Conservation (phyloP, 768 basidiomycete species). For the Coprinopsis strossmayeri region DNA sequence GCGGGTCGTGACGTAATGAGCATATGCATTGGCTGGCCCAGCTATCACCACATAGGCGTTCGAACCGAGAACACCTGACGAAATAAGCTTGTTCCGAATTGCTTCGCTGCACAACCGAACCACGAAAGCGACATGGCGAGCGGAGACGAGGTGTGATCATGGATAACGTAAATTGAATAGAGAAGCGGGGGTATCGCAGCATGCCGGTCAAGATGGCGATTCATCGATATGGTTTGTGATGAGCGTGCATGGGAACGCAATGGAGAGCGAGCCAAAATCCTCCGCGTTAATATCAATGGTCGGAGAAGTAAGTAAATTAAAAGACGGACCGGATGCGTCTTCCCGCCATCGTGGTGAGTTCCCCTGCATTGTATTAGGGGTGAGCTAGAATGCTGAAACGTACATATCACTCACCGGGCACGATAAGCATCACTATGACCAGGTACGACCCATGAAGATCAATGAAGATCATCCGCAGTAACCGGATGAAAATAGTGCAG, state of each 20-base stretch:
- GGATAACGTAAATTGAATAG: conserved; percentile 10
- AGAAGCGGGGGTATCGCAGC: background rate
- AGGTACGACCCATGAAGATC: no score
- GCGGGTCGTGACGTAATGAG: conserved; percentile 64
- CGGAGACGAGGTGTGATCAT: conserved; percentile 1
- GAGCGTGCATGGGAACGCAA: conserved; percentile 6
- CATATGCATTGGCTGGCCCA: conserved; percentile 79
- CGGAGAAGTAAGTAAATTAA: conserved; percentile 13
- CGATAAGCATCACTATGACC: conserved; percentile 54
- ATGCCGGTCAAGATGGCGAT: conserved; percentile 2
- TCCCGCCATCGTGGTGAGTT: conserved; percentile 80
- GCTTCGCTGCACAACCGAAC: conserved; percentile 43
- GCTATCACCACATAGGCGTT: conserved; percentile 73
- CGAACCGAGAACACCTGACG: conserved; percentile 53
- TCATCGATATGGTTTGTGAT: conserved; percentile 1
- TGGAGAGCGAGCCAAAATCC: conserved; percentile 9
- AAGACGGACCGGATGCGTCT: conserved; percentile 57
- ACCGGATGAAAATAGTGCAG: background rate
- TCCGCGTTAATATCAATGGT: conserved; percentile 6
- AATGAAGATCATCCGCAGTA: background rate
- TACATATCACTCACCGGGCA: conserved; percentile 42
- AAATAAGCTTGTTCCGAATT: conserved; percentile 56
- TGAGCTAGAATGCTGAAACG: background rate
- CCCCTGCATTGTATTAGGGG: conserved; percentile 29
- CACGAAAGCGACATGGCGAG: background rate